Conservation (phyloP, 768 basidiomycete genomes). For the Pleurotus sapidus region DNA sequence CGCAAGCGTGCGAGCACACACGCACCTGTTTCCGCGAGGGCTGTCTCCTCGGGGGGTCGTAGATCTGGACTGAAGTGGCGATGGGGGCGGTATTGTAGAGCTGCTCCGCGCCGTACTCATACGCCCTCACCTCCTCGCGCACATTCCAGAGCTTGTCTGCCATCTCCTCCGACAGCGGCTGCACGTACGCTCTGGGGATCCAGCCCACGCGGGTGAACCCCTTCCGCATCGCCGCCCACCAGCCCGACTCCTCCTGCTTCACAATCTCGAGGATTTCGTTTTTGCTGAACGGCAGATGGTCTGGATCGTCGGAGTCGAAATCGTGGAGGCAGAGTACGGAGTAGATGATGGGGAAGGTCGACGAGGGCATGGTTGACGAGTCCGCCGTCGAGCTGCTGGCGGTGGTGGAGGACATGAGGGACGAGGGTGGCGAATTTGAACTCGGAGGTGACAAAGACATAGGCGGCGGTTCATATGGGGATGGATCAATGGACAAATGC, state of each 20-base stretch:
- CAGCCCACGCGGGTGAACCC: constrained; percentile 59
- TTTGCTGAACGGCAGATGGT: constrained; percentile 59
- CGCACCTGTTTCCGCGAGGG: constrained; percentile 13
- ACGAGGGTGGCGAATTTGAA: constrained; percentile 31
- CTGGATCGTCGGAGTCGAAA: constrained; percentile 59
- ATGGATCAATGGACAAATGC: constrained; percentile 35
- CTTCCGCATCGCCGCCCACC: constrained; percentile 76
- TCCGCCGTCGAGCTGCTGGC: constrained; percentile 28
- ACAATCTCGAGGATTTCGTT: constrained; percentile 69
- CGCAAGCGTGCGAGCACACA: neutral
- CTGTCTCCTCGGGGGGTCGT: constrained; percentile 11
- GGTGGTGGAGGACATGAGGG: constrained; percentile 25
- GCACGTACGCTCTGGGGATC: constrained; percentile 75
- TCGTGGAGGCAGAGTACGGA: constrained; percentile 67
- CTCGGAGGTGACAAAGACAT: constrained; percentile 21
- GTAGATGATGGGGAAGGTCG: constrained; percentile 29
- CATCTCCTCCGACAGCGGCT: constrained; percentile 48
- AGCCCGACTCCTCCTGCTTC: constrained; percentile 68
- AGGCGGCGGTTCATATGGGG: constrained; percentile 26
- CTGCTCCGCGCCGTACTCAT: constrained; percentile 47
- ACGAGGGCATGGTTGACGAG: constrained; percentile 14
- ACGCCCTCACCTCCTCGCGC: constrained; percentile 40
- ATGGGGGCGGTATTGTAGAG: constrained; percentile 38
- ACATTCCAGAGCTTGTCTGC: constrained; percentile 43
- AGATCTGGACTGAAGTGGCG: constrained; percentile 21